A percentile compares a stretch with the other conserved stretches of the same genome.
These are phyloP conservation scores for Taphrina wiesneri DNA, from an alignment of 1,139 yeast genomes.

Conservation along the genomic window DNA sequence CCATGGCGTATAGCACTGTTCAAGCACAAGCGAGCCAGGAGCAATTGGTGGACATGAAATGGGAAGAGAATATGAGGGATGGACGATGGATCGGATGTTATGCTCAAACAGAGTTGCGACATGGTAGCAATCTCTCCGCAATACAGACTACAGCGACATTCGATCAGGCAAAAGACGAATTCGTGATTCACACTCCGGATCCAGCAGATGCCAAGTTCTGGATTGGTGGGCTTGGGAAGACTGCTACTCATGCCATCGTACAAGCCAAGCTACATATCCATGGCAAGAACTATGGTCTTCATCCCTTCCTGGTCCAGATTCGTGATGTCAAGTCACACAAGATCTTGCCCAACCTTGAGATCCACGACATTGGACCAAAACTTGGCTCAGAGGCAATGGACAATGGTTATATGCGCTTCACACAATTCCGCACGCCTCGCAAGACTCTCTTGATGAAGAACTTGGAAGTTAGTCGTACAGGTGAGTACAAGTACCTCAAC, in stretches of 20 bases:
- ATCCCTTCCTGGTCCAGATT: conserved; percentile 86
- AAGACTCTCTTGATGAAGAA: conserved; percentile 79
- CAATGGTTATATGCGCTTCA: conserved; percentile 91
- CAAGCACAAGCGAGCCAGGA: conserved; percentile 35
- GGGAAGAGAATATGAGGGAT: conserved; percentile 33
- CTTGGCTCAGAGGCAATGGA: conserved; percentile 58
- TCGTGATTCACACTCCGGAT: conserved; percentile 80
- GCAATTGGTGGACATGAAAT: conserved; percentile 27
- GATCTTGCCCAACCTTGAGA: conserved; percentile 71
- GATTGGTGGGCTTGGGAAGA: conserved; percentile 97
- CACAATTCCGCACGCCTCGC: conserved; percentile 76
- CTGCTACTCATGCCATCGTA: conserved; percentile 78
- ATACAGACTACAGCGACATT: conserved; percentile 85
- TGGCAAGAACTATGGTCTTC: conserved; percentile 87
- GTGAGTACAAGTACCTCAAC: conserved; percentile 67
- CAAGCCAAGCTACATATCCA: conserved; percentile 87
- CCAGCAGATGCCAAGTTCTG: conserved; percentile 95
- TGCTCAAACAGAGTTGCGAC: conserved; percentile 92
- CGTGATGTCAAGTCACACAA: conserved; percentile 68
- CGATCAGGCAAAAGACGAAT: conserved; percentile 64
- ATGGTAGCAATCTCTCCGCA: conserved; percentile 91
- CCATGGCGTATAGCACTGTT: conserved; percentile 33
- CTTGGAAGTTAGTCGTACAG: conserved; percentile 69
- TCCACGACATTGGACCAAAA: conserved; percentile 91
- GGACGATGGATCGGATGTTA: conserved; percentile 54